Evolutionary conservation across 2,329 filamentous ascomycete species (phyloP).

Genomic region (Ophiostoma australiae): DNA sequence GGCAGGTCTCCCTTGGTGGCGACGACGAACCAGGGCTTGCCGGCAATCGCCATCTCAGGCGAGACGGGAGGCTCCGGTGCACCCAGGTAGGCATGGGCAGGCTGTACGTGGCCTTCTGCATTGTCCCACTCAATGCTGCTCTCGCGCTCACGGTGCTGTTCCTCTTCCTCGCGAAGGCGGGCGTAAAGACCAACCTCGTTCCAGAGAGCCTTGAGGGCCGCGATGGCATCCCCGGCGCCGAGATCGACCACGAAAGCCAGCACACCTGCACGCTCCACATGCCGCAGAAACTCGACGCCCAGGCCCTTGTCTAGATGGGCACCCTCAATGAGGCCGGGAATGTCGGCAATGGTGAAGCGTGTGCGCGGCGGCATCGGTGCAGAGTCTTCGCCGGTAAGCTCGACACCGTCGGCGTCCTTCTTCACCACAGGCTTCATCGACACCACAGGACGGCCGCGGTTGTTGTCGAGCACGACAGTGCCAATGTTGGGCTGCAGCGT

Average conservation of each 20-base stretch:
- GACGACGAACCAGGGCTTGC: slow-evolving; percentile 94
- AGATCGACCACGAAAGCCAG: slow-evolving; percentile 93
- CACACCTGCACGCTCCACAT: slow-evolving; percentile 89
- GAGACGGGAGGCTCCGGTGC: slow-evolving; percentile 22
- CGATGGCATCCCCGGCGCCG: slow-evolving; percentile 69
- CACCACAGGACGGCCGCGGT: slow-evolving; percentile 65
- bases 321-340: slow-evolving; percentile 86
- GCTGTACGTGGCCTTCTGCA: not conserved
- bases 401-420: slow-evolving; percentile 30
- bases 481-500: slow-evolving; percentile 88
- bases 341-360: slow-evolving; percentile 90
- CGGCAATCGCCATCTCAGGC: slow-evolving; percentile 67
- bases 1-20: slow-evolving; percentile 87
- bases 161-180: slow-evolving; percentile 68
- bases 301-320: slow-evolving; percentile 89
- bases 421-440: slow-evolving; percentile 25
- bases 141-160: slow-evolving; percentile 59
- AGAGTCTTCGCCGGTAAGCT: slow-evolving; percentile 35
- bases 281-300: slow-evolving; percentile 84
- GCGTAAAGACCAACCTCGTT: slow-evolving; percentile 84
- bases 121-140: slow-evolving; percentile 52
- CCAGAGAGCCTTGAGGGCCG: slow-evolving; percentile 78
- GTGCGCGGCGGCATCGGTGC: slow-evolving; percentile 52
- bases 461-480: slow-evolving; percentile 85
- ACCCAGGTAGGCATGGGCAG: slow-evolving; percentile 22